Evolutionary conservation across 257 asterid genomes (phyloP).

Genomic region (Przewalskia tangutica): DNA sequence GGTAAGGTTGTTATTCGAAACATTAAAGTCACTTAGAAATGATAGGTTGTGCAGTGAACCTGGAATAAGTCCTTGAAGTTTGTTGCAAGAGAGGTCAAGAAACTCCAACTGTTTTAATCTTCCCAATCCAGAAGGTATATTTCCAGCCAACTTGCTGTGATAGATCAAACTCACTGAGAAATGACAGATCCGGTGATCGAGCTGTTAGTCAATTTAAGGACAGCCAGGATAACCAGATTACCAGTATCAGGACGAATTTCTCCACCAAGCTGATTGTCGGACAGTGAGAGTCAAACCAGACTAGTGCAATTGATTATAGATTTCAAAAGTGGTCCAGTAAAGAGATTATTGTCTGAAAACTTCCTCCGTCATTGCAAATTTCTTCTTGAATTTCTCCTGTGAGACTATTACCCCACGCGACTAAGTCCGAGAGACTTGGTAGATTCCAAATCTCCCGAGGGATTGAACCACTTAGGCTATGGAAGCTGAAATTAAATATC

Average conservation of each 20-base stretch:
- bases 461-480: too few relatives aligned
- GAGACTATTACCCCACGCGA: too few relatives aligned
- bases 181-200: constrained; percentile 32
- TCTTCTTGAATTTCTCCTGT: too few relatives aligned
- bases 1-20: too few relatives aligned
- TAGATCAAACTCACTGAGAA: constrained; percentile 36
- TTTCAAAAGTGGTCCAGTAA: too few relatives aligned
- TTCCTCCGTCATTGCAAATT: too few relatives aligned
- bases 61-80: constrained; percentile 58
- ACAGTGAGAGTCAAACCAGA: constrained; percentile 43
- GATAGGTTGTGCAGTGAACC: constrained; percentile 60
- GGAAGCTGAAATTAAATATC: too few relatives aligned
- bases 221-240: constrained; percentile 54
- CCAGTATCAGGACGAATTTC: constrained; percentile 51
- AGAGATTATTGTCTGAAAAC: too few relatives aligned
- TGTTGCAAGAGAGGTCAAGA: constrained; percentile 67
- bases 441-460: too few relatives aligned
- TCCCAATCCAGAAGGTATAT: constrained; percentile 56
- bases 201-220: constrained; percentile 71
- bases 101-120: constrained; percentile 57
- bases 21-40: constrained; percentile 18
- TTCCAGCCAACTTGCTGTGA: constrained; percentile 54
- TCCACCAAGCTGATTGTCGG: constrained; percentile 62
- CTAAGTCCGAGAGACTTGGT: too few relatives aligned
- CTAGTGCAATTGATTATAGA: too few relatives aligned